Evolutionary conservation across 345 rosid species (phyloP), one percentile per base, ranked within the genome.

Genomic region (Gossypium longicalyx): DNA sequence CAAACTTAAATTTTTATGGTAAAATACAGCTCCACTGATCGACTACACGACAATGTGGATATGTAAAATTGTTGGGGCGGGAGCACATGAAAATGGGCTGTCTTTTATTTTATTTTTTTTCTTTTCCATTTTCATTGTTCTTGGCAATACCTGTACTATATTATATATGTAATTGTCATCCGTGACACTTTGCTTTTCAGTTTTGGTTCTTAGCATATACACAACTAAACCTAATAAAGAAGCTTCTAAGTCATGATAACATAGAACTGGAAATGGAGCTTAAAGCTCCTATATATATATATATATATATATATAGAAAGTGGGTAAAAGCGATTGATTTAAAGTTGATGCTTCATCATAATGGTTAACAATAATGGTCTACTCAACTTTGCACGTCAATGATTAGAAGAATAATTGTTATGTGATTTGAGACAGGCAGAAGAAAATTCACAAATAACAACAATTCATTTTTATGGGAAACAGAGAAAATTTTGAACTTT

Each of bases 21-120:
- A 48, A 22, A 67, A 48, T 49, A 49, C 72, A 48, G 57, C 57
- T 68, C 72, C 57, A n/a, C 43, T 23, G 43, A 3, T 48, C n/a
- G 15, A 57, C 71, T 67, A 67, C 56, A 2, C 34, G 71, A 67
- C 71, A 67, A 23, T 48, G 56, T 67, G 43, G 71, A 48, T 67
- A 67, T 48, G 57, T 67, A 3, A 67, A 22, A 45, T 67, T 67
- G 38, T 22, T 23, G 4, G 27, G 62, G 27, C 34, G 0, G 2
- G 72, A 48, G 43, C 72, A 68, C 72, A 68, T 48, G 58, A 48
- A 25, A 34, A 34, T 34, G 41, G 41, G 68, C 47, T 63, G 23
- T 63, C 47, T 17, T 41, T 41, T 41, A 34, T 5, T 15, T 15
- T n/a, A n/a, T n/a, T 48, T 25, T 1, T 9, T 7, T 62, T 62